A percentile compares a stretch with the other conserved stretches of the same genome.
These are phyloP conservation scores for Boletus reticulatus DNA, from an alignment of 768 basidiomycete species.

Conservation along the genomic window DNA sequence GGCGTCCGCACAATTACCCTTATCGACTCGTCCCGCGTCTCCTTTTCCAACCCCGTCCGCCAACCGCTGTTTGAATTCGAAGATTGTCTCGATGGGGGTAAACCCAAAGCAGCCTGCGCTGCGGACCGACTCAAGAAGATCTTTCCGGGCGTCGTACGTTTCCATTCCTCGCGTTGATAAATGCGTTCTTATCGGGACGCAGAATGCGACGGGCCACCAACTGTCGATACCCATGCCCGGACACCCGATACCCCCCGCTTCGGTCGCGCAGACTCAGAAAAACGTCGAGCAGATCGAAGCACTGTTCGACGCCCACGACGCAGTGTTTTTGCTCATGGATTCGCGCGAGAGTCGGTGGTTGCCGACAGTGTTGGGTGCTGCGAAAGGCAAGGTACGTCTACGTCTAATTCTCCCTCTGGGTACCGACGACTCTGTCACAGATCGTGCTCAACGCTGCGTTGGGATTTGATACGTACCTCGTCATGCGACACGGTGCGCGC, in stretches of 20 bases:
- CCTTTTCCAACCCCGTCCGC: conserved; percentile 96
- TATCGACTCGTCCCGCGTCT: conserved; percentile 87
- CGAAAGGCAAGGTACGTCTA: conserved; percentile 74
- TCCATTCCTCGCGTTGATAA: neutral
- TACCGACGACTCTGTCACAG: conserved; percentile 37
- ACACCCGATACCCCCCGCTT: conserved; percentile 74
- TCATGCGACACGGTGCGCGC: conserved; percentile 91
- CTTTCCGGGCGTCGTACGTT: conserved; percentile 86
- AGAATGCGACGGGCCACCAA: conserved; percentile 81
- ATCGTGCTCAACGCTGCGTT: conserved; percentile 93
- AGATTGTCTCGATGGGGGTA: conserved; percentile 90
- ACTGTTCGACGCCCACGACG: conserved; percentile 85
- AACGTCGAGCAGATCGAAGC: conserved; percentile 72
- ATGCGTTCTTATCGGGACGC: neutral
- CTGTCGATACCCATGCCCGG: conserved; percentile 97
- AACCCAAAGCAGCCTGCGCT: conserved; percentile 90
- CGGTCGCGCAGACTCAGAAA: conserved; percentile 54
- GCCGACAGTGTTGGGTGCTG: conserved; percentile 83
- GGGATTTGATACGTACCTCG: conserved; percentile 94
- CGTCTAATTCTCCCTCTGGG: neutral
- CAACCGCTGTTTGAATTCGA: conserved; percentile 96
- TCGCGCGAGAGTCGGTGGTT: conserved; percentile 98
- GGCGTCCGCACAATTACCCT: conserved; percentile 92
- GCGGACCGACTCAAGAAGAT: conserved; percentile 83
- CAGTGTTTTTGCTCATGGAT: conserved; percentile 92